A percentile compares a stretch with the other conserved stretches of the same genome.
Conservation (phyloP, 805 yeast genomes). For the Metschnikowia cubensis region DNA sequence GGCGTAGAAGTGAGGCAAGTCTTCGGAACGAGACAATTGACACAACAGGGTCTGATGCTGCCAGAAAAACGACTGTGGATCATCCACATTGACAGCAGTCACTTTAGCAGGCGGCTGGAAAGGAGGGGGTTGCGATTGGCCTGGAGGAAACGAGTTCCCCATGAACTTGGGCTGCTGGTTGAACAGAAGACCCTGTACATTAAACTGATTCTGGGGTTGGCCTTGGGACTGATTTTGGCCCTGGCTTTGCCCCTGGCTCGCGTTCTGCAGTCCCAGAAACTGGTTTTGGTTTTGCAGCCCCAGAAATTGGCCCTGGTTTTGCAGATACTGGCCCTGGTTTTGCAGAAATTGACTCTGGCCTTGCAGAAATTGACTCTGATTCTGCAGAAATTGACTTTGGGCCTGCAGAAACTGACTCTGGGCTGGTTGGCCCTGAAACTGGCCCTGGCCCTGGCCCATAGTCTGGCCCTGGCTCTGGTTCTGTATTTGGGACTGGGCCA, state of each 20-base stretch:
- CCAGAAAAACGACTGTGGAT: slow-evolving; percentile 55
- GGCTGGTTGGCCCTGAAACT: no score
- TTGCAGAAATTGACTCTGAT: neutral
- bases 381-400: neutral
- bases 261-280: slow-evolving; percentile 7
- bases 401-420: no score
- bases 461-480: no score
- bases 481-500: neutral
- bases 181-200: slow-evolving; percentile 19
- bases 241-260: slow-evolving; percentile 12
- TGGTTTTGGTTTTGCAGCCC: slow-evolving; percentile 9
- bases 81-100: slow-evolving; percentile 29
- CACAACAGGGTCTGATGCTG: slow-evolving; percentile 74
- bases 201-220: slow-evolving; percentile 10
- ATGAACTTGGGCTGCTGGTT: slow-evolving; percentile 21
- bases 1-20: slow-evolving; percentile 76
- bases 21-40: slow-evolving; percentile 61
- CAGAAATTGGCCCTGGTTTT: slow-evolving; percentile 13
- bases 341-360: neutral
- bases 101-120: slow-evolving; percentile 26
- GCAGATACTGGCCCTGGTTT: neutral
- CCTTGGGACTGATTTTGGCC: slow-evolving; percentile 8
- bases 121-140: slow-evolving; percentile 20
- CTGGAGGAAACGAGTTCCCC: slow-evolving; percentile 13
- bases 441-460: no score